Evolutionary conservation across 495 filamentous ascomycete genomes (phyloP), one percentile per base, ranked within the genome.

Genomic region (Hypoxylon fragiforme): DNA sequence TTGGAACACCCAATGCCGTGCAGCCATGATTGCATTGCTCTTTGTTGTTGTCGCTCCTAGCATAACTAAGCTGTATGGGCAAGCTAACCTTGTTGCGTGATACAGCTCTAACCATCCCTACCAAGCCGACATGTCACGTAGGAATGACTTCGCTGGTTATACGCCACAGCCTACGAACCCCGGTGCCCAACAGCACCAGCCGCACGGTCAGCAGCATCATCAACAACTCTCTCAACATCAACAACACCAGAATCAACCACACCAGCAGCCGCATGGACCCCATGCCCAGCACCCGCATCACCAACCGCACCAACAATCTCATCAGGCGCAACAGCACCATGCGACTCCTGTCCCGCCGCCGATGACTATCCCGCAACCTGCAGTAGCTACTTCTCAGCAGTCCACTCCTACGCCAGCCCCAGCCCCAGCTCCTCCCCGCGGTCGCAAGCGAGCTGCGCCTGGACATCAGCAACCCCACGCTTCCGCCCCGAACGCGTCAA

Each of bases 81-180:
- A 52, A 50, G 55, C 61, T 65, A 64, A 66, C 35, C 44, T 52
- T 42, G 36, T 35, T 46, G 42, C 59, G 46, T 63, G 51, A 65
- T 67, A 71, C 56, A 70, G 66, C 60, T 37, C 62, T 8, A 72
- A 70, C 44, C 63, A 69, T 50, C 44, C 69, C 18, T 71, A 70
- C 44, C 71, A 72, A 57, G 59, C 67, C 55, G 70, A 77, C 51
- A 66, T 76, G 70, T 62, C 65, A 50, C 73, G 73, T 40, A 69
- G 74, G 44, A 73, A 72, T 45, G 72, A 74, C 37, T 70, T 65
- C 21, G 38, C 57, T 52, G 58, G 62, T 48, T 67, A 65, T 56
- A 37, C 57, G 19, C 44, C 50, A 12, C 57, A 57, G 32, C 50
- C 54, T 38, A 50, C 55, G 12, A 67, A 65, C 40, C 50, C 65